Evolutionary conservation across 441 rosid genomes (phyloP), one percentile per base, ranked within the genome.

Genomic region (Populus hybrid): DNA sequence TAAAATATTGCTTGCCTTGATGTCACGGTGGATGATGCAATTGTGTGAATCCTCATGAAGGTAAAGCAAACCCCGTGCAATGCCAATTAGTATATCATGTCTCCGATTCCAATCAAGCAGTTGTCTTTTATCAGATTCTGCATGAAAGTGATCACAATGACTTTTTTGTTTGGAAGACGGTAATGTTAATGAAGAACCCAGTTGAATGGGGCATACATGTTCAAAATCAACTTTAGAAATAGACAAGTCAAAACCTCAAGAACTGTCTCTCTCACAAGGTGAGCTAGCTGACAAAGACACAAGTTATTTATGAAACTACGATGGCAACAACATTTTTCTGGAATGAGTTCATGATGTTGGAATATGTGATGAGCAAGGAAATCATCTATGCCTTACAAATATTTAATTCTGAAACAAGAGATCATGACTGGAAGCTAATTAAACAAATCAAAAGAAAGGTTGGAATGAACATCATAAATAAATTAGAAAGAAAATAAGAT

Each of bases 11-110:
- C 99, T 93, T 21, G 96, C 97, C 83, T 95, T 95, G 64, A 95
- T 95, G 67, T 95, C 99, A 0, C 98, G 91, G 68, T 95, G 99
- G 88, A 95, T 92, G 69, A 95, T 95, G 75, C 93, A 88, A 69
- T 80, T 80, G 78, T 90, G 97, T 0, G 99, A 88, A 73, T 89
- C 97, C 85, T 95, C 95, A 0, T 95, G 98, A 73, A 95, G 94
- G 85, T 95, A 95, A 23, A 92, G 92, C 82, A 95, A 85, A 38
- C 98, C 99, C 18, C 95, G 84, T 21, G 97, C 97, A 76, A 92
- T 67, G 71, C 99, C 97, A 0, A 71, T 79, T 30, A 95, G 90
- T 84, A 93, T 89, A 72, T 91, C 95, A 85, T 80, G 75, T 84
- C 98, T 89, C 74, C 61, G 82, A 79, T 88, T 93, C 98, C 98